These are phyloP conservation scores for Oryza glumipatula DNA, from an alignment of 176 grass and related monocot genomes.

Conservation along the genomic window DNA sequence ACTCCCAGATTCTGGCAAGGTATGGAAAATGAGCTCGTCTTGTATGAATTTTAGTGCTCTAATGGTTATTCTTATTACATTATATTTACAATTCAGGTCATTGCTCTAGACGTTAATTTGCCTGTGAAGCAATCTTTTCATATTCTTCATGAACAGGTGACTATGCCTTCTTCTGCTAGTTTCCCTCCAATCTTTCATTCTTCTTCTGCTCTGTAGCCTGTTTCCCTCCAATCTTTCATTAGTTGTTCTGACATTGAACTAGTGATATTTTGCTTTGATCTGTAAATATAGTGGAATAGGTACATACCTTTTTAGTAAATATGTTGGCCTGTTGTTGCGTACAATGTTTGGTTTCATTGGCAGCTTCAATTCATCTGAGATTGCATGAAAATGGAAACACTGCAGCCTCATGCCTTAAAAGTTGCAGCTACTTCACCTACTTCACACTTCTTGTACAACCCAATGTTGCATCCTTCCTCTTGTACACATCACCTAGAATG, in stretches of 20 bases:
- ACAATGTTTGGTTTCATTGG: neutral
- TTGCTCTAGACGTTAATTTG: constrained; percentile 96
- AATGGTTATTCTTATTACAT: constrained; percentile 20
- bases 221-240: neutral
- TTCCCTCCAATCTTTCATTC: neutral
- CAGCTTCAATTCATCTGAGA: neutral
- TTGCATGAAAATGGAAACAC: constrained; percentile 26
- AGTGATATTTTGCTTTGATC: constrained; percentile 8
- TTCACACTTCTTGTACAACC: neutral
- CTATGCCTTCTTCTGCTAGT: neutral
- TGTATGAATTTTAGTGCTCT: neutral
- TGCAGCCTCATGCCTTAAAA: neutral
- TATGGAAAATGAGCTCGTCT: constrained; percentile 39
- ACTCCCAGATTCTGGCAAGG: constrained; percentile 94
- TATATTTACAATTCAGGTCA: constrained; percentile 63
- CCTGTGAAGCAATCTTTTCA: constrained; percentile 99
- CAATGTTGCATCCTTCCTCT: neutral
- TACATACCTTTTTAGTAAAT: constrained; percentile 9
- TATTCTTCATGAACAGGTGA: constrained; percentile 94
- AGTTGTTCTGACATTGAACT: neutral
- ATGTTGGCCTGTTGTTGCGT: neutral
- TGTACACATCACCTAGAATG: neutral
- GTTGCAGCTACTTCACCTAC: neutral
- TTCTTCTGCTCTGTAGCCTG: neutral
- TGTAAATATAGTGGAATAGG: constrained; percentile 11